Evolutionary conservation across 176 grass and related monocot species (phyloP).

Genomic region (Melocanna baccifera): DNA sequence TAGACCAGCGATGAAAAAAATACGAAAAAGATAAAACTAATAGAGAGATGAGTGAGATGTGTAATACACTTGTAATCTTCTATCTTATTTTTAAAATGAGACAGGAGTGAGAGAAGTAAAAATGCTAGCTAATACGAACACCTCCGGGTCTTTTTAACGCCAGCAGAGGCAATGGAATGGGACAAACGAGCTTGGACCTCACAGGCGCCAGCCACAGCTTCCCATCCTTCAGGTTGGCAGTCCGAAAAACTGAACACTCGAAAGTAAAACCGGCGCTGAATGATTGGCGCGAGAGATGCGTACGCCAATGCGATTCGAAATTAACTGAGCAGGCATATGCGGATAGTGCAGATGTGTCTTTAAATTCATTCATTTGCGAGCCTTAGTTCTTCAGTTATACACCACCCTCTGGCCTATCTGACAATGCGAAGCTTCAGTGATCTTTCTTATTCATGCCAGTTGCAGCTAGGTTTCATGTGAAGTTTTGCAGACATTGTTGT

Average conservation of each 20-base stretch:
- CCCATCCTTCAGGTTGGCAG: neutral
- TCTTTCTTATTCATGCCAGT: neutral
- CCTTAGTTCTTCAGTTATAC: neutral
- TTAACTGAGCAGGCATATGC: neutral
- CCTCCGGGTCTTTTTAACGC: neutral
- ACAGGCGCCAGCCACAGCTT: neutral
- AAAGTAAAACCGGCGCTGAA: neutral
- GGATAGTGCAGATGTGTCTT: neutral
- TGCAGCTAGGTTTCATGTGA: neutral
- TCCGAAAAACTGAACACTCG: neutral
- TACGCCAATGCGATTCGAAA: neutral
- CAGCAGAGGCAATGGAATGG: neutral
- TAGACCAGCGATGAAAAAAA: too few relatives aligned
- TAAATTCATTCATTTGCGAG: neutral
- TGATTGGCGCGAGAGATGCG: neutral
- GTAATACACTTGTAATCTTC: rapidly evolving
- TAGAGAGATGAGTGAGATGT: rapidly evolving
- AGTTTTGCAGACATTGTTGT: neutral
- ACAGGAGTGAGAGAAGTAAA: too few relatives aligned
- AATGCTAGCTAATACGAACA: too few relatives aligned
- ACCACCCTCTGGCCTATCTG: neutral
- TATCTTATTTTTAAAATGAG: too few relatives aligned
- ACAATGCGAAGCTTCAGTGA: neutral
- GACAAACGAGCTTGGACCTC: neutral
- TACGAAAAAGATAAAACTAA: too few relatives aligned